A percentile compares a stretch with the other conserved stretches of the same genome.
These are phyloP conservation scores for Furcasterigmium sp. DNA, from an alignment of 2,329 filamentous ascomycete species.

Conservation along the genomic window DNA sequence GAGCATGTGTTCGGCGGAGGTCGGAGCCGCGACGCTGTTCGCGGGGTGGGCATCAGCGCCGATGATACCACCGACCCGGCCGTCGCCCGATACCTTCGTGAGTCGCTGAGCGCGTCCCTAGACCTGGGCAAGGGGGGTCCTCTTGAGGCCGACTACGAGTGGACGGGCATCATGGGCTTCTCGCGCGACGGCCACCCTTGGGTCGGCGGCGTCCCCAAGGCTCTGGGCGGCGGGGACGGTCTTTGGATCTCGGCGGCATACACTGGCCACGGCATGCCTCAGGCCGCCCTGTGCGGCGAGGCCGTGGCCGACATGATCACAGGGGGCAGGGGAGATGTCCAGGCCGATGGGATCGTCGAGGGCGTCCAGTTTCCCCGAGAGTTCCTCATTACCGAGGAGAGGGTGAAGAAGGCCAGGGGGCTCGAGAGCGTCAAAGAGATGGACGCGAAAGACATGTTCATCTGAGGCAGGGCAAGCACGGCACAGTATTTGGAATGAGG, in stretches of 20 bases:
- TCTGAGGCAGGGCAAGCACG: neutral
- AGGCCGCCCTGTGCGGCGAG: conserved; percentile 61
- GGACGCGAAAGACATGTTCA: conserved; percentile 12
- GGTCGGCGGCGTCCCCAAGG: conserved; percentile 61
- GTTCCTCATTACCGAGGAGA: conserved; percentile 30
- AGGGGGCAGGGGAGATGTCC: conserved; percentile 20
- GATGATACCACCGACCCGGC: conserved; percentile 52
- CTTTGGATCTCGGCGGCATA: conserved; percentile 63
- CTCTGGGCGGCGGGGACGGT: conserved; percentile 44
- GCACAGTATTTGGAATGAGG: no score
- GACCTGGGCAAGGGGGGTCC: conserved; percentile 32
- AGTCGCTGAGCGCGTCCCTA: conserved; percentile 33
- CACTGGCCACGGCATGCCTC: conserved; percentile 74
- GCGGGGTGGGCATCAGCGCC: conserved; percentile 52
- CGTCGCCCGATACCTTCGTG: conserved; percentile 51
- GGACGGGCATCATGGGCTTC: conserved; percentile 80
- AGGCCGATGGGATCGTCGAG: conserved; percentile 16
- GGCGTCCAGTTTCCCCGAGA: conserved; percentile 37
- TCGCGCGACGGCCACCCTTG: conserved; percentile 63
- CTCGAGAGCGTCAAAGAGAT: conserved; percentile 9
- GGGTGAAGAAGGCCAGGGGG: conserved; percentile 14
- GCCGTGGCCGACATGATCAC: conserved; percentile 57
- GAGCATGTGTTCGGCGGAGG: conserved; percentile 71
- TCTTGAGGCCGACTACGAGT: conserved; percentile 54
- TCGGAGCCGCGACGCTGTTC: conserved; percentile 46